Percentiles rank a stretch among this genome's conserved stretches.
phyloP scores from a whole-genome alignment of 495 filamentous ascomycete species.

The Tuber indicum region DNA sequence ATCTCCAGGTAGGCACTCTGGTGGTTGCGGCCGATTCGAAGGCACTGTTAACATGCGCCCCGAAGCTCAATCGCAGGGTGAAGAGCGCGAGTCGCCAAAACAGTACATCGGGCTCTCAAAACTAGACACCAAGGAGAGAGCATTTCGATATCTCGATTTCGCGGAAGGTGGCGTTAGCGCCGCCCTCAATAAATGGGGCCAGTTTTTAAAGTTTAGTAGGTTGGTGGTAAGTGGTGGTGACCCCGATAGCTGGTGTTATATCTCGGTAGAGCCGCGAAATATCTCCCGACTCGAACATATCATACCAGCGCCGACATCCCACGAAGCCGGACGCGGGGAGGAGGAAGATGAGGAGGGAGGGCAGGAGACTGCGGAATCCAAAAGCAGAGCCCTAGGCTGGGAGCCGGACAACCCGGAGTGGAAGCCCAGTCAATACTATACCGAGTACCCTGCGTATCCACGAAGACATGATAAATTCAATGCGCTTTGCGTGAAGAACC shows the following conservation, averaged over 20 bases:
- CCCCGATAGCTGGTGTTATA: background rate
- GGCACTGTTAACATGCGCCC: background rate
- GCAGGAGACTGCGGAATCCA: background rate
- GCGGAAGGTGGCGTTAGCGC: background rate
- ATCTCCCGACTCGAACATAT: background rate
- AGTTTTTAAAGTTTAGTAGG: conserved; percentile 1
- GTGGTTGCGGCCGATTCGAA: background rate
- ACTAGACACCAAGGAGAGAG: background rate
- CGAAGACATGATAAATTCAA: background rate
- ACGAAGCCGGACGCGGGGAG: background rate
- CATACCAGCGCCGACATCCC: background rate
- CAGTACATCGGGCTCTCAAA: background rate
- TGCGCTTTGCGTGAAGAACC: background rate
- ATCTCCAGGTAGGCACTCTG: background rate
- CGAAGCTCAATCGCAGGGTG: background rate
- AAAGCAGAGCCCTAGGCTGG: background rate
- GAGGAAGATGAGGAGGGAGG: background rate
- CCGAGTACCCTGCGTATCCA: background rate
- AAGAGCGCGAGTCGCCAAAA: background rate
- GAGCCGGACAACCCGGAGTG: background rate
- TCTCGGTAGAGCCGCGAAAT: background rate
- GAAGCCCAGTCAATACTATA: background rate
- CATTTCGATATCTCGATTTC: conserved; percentile 3
- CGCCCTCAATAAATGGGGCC: conserved; percentile 2
- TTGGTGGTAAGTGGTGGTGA: background rate